Evolutionary conservation across 2,329 filamentous ascomycete species (phyloP).

Genomic region (Sclerotinia nivalis): DNA sequence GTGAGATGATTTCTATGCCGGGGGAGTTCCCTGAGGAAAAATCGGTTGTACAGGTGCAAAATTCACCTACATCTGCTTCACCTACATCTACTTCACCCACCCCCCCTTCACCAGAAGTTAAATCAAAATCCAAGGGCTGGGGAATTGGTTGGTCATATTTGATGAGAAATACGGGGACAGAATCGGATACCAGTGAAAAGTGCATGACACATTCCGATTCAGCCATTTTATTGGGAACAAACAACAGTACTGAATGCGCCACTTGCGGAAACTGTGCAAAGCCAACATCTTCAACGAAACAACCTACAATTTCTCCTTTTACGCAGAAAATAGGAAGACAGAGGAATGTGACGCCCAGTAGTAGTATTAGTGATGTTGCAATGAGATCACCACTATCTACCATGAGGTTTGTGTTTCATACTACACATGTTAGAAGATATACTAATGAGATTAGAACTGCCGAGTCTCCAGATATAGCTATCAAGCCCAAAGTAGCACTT

Average conservation of each 20-base stretch:
- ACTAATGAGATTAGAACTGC: constrained; percentile 31
- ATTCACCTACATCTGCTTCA: constrained; percentile 3
- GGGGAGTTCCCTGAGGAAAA: constrained; percentile 24
- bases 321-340: constrained; percentile 24
- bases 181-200: constrained; percentile 16
- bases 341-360: constrained; percentile 35
- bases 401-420: constrained; percentile 29
- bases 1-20: constrained; percentile 17
- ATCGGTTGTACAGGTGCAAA: constrained; percentile 25
- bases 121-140: constrained; percentile 24
- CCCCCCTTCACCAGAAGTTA: constrained; percentile 4
- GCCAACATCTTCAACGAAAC: constrained; percentile 26
- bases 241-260: constrained; percentile 27
- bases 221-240: constrained; percentile 30
- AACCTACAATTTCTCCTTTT: constrained; percentile 19
- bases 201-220: constrained; percentile 30
- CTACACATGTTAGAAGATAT: background rate
- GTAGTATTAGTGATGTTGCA: constrained; percentile 35
- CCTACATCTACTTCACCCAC: background rate
- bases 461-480: constrained; percentile 33
- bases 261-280: constrained; percentile 15
- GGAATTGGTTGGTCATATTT: constrained; percentile 34
- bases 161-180: constrained; percentile 20
- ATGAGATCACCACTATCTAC: constrained; percentile 35
- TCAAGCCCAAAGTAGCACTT: constrained; percentile 32